Evolutionary conservation across 108 stramenopile genomes (phyloP).

Genomic region (Skeletonema potamos): DNA sequence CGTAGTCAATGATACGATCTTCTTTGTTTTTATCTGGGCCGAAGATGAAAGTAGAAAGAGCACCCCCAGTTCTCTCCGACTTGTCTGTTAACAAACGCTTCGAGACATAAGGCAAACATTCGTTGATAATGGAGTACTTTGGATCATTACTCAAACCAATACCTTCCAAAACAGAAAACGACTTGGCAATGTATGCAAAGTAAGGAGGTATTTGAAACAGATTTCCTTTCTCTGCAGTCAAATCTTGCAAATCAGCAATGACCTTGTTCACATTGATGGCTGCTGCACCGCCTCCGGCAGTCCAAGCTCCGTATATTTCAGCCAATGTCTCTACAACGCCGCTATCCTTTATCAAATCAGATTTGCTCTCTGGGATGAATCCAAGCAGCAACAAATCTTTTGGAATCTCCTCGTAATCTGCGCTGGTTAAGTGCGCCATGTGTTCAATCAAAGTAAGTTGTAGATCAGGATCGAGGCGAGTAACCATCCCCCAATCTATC

Average conservation of each 20-base stretch:
- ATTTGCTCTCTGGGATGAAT: constrained; percentile 83
- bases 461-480: constrained; percentile 74
- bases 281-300: constrained; percentile 88
- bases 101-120: constrained; percentile 91
- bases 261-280: constrained; percentile 91
- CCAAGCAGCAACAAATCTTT: constrained; percentile 87
- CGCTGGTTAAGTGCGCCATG: constrained; percentile 92
- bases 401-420: constrained; percentile 91
- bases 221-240: constrained; percentile 81
- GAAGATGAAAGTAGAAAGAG: constrained; percentile 91
- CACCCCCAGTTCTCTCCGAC: constrained; percentile 75
- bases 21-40: constrained; percentile 80
- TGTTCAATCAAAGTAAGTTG: constrained; percentile 91
- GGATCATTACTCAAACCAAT: constrained; percentile 90
- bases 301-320: constrained; percentile 88
- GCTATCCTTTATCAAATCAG: constrained; percentile 78
- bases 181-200: constrained; percentile 92
- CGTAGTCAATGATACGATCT: constrained; percentile 75
- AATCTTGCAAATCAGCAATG: constrained; percentile 74
- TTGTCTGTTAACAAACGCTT: constrained; percentile 91
- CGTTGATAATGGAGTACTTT: constrained; percentile 93
- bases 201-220: constrained; percentile 67
- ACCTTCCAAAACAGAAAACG: constrained; percentile 92
- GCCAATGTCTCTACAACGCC: constrained; percentile 89
- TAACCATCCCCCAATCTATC: constrained; percentile 97